These are phyloP conservation scores for Streptanthus diversifolius DNA, from an alignment of 345 rosid genomes.

Conservation along the genomic window DNA sequence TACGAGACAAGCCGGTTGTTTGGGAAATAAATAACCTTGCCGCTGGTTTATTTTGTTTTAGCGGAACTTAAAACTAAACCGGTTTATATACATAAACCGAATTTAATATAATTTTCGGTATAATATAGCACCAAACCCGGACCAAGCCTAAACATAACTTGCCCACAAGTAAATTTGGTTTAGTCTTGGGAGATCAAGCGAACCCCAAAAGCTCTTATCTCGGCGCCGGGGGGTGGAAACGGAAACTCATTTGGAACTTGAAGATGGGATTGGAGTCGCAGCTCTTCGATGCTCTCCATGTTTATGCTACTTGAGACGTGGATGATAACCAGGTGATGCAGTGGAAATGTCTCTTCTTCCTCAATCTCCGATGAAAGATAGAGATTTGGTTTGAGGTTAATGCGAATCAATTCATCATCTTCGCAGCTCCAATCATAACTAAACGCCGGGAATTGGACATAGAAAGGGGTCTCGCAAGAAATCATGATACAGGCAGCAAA, in stretches of 20 bases:
- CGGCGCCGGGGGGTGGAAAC: neutral
- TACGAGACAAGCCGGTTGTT: too few species aligned
- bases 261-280: neutral
- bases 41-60: too few species aligned
- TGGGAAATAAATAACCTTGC: too few species aligned
- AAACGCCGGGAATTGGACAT: neutral
- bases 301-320: neutral
- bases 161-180: neutral
- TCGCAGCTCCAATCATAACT: constrained; percentile 3
- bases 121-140: neutral
- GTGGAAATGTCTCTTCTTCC: neutral
- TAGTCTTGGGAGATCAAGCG: neutral
- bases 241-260: neutral
- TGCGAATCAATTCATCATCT: neutral
- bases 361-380: neutral
- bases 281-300: neutral
- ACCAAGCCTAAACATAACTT: neutral
- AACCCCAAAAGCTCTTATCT: neutral
- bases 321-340: constrained; percentile 4
- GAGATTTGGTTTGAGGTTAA: constrained; percentile 12
- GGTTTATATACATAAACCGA: too few species aligned
- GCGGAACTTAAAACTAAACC: neutral
- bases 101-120: neutral
- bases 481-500: constrained; percentile 7
- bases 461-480: neutral